These are phyloP conservation scores for Cutaneotrichosporon daszewskae DNA, from an alignment of 1,284 basidiomycete species.

Conservation along the genomic window DNA sequence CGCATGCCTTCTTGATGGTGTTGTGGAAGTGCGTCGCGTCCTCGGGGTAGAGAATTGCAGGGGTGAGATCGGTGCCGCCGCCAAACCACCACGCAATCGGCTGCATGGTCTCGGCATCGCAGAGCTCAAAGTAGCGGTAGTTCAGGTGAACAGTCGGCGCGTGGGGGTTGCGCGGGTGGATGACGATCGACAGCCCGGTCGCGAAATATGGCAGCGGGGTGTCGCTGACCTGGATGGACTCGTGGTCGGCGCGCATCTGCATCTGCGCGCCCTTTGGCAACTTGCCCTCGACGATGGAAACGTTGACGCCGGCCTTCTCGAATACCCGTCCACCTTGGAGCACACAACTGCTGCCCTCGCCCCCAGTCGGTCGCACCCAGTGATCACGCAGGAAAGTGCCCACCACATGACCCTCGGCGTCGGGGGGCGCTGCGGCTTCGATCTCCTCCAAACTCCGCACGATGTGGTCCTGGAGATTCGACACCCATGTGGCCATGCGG, in stretches of 20 bases:
- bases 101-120: slow-evolving; percentile 52
- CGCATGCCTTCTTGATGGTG: slow-evolving; percentile 71
- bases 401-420: slow-evolving; percentile 43
- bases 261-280: slow-evolving; percentile 82
- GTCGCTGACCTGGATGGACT: slow-evolving; percentile 58
- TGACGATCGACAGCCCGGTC: slow-evolving; percentile 82
- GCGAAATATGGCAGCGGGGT: slow-evolving; percentile 82
- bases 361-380: slow-evolving; percentile 74
- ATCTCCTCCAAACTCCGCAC: slow-evolving; percentile 71
- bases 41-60: slow-evolving; percentile 82
- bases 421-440: slow-evolving; percentile 57
- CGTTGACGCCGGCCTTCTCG: slow-evolving; percentile 96
- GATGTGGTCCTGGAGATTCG: slow-evolving; percentile 73
- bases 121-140: slow-evolving; percentile 95
- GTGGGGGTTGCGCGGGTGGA: slow-evolving; percentile 89
- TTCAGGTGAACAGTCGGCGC: slow-evolving; percentile 93
- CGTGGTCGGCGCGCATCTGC: slow-evolving; percentile 92
- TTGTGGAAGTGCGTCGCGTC: slow-evolving; percentile 84
- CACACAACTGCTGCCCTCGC: slow-evolving; percentile 81
- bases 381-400: slow-evolving; percentile 72
- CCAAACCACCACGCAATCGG: slow-evolving; percentile 97
- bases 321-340: slow-evolving; percentile 69
- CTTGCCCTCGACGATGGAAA: slow-evolving; percentile 82
- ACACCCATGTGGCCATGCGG: slow-evolving; percentile 73
- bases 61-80: slow-evolving; percentile 93